phyloP scores from a whole-genome alignment of 352 stramenopile genomes.

The Phytophthora pistaciae region DNA sequence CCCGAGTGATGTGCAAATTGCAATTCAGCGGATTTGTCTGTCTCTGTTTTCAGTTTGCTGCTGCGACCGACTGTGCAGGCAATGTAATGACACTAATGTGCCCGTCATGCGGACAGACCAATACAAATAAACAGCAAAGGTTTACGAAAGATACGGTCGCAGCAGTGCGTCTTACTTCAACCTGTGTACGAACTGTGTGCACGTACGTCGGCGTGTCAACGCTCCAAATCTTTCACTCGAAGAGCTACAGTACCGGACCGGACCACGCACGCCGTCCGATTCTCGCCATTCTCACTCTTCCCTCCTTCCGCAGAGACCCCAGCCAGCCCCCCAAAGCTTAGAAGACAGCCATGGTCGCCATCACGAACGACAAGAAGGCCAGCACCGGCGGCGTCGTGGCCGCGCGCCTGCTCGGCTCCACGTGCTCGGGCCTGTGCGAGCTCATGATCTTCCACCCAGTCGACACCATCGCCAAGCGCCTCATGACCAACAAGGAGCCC shows the following conservation, averaged over 20 bases:
- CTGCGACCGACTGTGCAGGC: neutral
- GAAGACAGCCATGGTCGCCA: slow-evolving; percentile 49
- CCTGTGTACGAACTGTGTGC: slow-evolving; percentile 10
- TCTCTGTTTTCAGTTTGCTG: neutral
- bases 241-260: neutral
- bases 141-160: neutral
- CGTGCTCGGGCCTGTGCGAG: slow-evolving; percentile 93
- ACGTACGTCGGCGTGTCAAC: slow-evolving; percentile 19
- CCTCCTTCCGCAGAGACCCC: slow-evolving; percentile 19
- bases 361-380: slow-evolving; percentile 53
- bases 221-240: slow-evolving; percentile 8
- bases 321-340: neutral
- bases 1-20: slow-evolving; percentile 23
- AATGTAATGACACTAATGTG: neutral
- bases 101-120: neutral
- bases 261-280: slow-evolving; percentile 10
- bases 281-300: slow-evolving; percentile 28
- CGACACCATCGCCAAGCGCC: slow-evolving; percentile 95
- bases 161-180: neutral
- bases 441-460: slow-evolving; percentile 97
- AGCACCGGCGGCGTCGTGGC: slow-evolving; percentile 58
- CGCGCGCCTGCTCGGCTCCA: slow-evolving; percentile 92
- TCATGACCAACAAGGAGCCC: slow-evolving; percentile 93
- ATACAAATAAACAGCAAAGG: neutral
- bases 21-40: slow-evolving; percentile 29